Evolutionary conservation across 2,329 filamentous ascomycete species (phyloP).

Genomic region (Penicillium sp.): DNA sequence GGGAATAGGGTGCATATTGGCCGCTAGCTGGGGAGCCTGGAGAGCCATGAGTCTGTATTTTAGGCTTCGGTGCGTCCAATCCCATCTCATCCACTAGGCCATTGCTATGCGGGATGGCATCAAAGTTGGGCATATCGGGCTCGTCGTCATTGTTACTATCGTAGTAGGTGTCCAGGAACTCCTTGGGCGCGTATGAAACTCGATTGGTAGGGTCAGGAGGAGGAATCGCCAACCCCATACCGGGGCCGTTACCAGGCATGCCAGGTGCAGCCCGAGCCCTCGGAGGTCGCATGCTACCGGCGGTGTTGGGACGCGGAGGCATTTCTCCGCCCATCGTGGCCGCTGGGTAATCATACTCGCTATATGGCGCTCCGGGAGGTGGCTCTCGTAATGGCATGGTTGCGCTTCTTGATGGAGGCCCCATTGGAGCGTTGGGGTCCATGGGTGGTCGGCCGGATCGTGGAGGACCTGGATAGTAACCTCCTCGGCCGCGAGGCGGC

Average conservation of each 20-base stretch:
- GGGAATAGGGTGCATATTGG: conserved; percentile 40
- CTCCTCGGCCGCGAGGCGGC: conserved; percentile 24
- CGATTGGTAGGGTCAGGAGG: conserved; percentile 21
- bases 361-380: conserved; percentile 34
- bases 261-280: conserved; percentile 23
- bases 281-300: conserved; percentile 23
- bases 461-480: conserved; percentile 24
- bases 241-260: conserved; percentile 29
- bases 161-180: conserved; percentile 54
- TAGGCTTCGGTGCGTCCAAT: conserved; percentile 32
- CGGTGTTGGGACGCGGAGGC: conserved; percentile 28
- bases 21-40: conserved; percentile 19
- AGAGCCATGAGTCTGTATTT: conserved; percentile 25
- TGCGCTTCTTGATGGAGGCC: conserved; percentile 36
- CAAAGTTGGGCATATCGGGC: conserved; percentile 68
- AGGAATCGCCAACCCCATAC: conserved; percentile 19
- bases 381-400: conserved; percentile 35
- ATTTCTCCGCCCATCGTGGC: conserved; percentile 12
- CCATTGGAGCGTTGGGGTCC: conserved; percentile 20
- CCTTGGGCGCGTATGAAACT: conserved; percentile 32
- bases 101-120: conserved; percentile 49
- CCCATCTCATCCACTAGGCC: conserved; percentile 37
- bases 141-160: conserved; percentile 50
- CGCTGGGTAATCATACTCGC: conserved; percentile 27
- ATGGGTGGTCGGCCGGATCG: conserved; percentile 24